Conservation (phyloP, 1,284 basidiomycete genomes). For the Ustanciosporium gigantosporum region DNA sequence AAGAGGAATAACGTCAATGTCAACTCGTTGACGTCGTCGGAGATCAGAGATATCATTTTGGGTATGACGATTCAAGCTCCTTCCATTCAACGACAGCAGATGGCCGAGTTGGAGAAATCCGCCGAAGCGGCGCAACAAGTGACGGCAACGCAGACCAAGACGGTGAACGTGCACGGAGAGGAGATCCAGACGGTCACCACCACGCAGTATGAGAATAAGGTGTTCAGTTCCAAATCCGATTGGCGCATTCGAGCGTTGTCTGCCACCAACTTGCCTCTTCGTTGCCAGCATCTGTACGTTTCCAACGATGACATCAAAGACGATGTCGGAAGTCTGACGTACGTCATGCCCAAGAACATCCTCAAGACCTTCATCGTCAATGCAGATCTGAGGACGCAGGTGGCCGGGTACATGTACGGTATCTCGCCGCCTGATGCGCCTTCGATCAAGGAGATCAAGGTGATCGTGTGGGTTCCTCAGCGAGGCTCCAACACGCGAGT, state of each 20-base stretch:
- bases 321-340: constrained; percentile 89
- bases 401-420: constrained; percentile 92
- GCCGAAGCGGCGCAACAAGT: constrained; percentile 91
- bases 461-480: constrained; percentile 92
- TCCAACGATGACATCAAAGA: constrained; percentile 99
- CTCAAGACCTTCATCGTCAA: constrained; percentile 91
- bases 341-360: constrained; percentile 96
- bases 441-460: constrained; percentile 98
- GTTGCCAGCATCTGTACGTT: constrained; percentile 97
- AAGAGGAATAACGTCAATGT: constrained; percentile 99
- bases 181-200: constrained; percentile 94
- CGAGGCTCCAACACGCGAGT: constrained; percentile 91
- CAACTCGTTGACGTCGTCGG: constrained; percentile 90
- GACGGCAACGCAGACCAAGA: constrained; percentile 94
- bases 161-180: constrained; percentile 96
- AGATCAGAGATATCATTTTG: constrained; percentile 69
- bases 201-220: constrained; percentile 95
- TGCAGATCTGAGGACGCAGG: constrained; percentile 92
- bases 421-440: constrained; percentile 91
- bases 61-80: constrained; percentile 87
- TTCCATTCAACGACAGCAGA: constrained; percentile 88
- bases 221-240: constrained; percentile 97
- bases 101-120: constrained; percentile 95
- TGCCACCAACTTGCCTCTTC: constrained; percentile 91
- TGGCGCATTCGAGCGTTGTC: constrained; percentile 97